Evolutionary conservation across 805 yeast species (phyloP).

Genomic region (Suhomyces faveliae): DNA sequence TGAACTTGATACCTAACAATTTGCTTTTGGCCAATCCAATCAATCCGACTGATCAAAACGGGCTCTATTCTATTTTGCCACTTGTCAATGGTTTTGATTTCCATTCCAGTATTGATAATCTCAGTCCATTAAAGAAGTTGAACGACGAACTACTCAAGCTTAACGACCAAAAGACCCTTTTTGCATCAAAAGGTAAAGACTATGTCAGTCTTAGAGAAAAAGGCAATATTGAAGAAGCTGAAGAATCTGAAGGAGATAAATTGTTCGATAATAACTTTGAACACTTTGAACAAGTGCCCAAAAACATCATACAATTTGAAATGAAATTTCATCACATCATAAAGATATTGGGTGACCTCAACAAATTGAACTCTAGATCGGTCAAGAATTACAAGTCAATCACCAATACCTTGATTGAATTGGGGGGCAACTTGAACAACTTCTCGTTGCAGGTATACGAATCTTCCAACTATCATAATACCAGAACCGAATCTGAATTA

Average conservation of each 20-base stretch:
- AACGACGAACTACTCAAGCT: slow-evolving; percentile 36
- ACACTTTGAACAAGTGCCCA: slow-evolving; percentile 29
- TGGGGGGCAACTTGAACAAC: slow-evolving; percentile 58
- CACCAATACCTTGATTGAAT: slow-evolving; percentile 43
- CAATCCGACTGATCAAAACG: slow-evolving; percentile 52
- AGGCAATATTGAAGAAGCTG: not conserved
- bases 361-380: slow-evolving; percentile 35
- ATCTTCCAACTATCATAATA: slow-evolving; percentile 9
- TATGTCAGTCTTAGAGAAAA: slow-evolving; percentile 8
- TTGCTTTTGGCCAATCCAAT: slow-evolving; percentile 49
- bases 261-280: slow-evolving; percentile 9
- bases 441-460: slow-evolving; percentile 47
- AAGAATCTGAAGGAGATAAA: slow-evolving; percentile 4
- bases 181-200: slow-evolving; percentile 24
- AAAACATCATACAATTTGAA: slow-evolving; percentile 33
- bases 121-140: slow-evolving; percentile 30
- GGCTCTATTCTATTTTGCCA: slow-evolving; percentile 51
- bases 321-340: slow-evolving; percentile 32
- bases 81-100: slow-evolving; percentile 39
- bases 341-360: slow-evolving; percentile 34
- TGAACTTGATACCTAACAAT: slow-evolving; percentile 45
- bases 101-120: slow-evolving; percentile 27
- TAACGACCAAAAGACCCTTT: slow-evolving; percentile 32
- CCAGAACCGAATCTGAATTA: not conserved
- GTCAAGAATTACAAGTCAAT: slow-evolving; percentile 40